Evolutionary conservation across 2,329 filamentous ascomycete genomes (phyloP).

Genomic region (Didymella pomorum): DNA sequence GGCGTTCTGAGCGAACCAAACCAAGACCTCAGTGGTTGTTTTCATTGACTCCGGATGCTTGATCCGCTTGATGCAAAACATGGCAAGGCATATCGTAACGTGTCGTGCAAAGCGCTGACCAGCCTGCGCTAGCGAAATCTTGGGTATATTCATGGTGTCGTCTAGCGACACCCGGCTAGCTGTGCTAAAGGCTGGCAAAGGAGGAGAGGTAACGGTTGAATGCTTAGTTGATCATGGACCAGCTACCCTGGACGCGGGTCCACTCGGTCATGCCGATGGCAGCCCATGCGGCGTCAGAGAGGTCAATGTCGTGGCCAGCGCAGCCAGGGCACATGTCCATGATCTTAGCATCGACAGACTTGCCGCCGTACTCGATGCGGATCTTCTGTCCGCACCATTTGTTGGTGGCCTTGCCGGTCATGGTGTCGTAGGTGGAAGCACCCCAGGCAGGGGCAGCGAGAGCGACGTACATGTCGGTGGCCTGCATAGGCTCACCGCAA

Average conservation of each 20-base stretch:
- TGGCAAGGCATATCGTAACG: slow-evolving; percentile 36
- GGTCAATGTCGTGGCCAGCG: slow-evolving; percentile 39
- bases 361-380: slow-evolving; percentile 43
- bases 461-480: slow-evolving; percentile 40
- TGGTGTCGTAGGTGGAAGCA: slow-evolving; percentile 39
- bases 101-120: slow-evolving; percentile 53
- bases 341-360: slow-evolving; percentile 38
- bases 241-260: slow-evolving; percentile 37
- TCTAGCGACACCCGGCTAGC: slow-evolving; percentile 24
- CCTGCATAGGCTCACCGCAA: slow-evolving; percentile 39
- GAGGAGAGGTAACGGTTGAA: slow-evolving; percentile 22
- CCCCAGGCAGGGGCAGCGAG: slow-evolving; percentile 41
- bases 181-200: slow-evolving; percentile 34
- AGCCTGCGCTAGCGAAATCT: slow-evolving; percentile 50
- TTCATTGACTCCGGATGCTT: slow-evolving; percentile 34
- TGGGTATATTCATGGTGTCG: slow-evolving; percentile 40
- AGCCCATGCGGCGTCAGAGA: slow-evolving; percentile 43
- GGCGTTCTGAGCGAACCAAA: slow-evolving; percentile 23
- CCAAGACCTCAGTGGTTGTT: slow-evolving; percentile 24
- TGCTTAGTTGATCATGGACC: slow-evolving; percentile 37
- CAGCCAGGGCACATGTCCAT: slow-evolving; percentile 50
- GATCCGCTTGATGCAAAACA: slow-evolving; percentile 37
- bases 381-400: slow-evolving; percentile 47
- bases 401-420: slow-evolving; percentile 45
- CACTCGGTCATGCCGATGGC: slow-evolving; percentile 33